phyloP scores from a whole-genome alignment of 805 yeast genomes.

The Metschnikowia vanudenii region DNA sequence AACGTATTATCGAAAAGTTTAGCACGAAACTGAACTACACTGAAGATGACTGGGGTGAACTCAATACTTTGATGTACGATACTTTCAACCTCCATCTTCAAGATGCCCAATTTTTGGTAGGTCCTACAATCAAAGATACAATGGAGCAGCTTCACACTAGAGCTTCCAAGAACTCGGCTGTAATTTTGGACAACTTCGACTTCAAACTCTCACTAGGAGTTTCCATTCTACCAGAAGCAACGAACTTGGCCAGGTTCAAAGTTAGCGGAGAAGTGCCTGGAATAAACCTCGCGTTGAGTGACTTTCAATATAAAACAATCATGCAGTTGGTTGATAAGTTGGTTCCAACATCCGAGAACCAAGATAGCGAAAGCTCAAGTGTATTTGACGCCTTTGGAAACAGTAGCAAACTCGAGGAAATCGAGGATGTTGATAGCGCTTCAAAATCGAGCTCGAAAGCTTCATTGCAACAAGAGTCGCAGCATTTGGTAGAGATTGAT shows the following conservation, averaged over 20 bases:
- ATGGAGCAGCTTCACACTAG: conserved; percentile 63
- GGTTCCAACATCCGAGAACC: conserved; percentile 50
- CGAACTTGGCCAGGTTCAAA: conserved; percentile 66
- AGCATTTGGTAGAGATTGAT: conserved; percentile 68
- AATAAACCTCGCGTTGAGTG: conserved; percentile 71
- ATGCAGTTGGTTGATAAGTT: conserved; percentile 73
- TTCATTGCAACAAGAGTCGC: conserved; percentile 31
- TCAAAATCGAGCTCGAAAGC: neutral
- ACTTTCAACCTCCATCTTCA: conserved; percentile 71
- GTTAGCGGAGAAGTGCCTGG: conserved; percentile 76
- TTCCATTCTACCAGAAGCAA: conserved; percentile 81
- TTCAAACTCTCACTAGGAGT: conserved; percentile 73
- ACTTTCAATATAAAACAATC: conserved; percentile 84
- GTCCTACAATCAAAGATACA: conserved; percentile 75
- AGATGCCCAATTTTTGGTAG: conserved; percentile 87
- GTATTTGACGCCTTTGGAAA: conserved; percentile 35
- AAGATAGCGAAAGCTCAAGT: conserved; percentile 34
- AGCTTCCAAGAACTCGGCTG: conserved; percentile 45
- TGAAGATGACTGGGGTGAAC: conserved; percentile 68
- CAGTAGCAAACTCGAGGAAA: conserved; percentile 11
- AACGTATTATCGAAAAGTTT: conserved; percentile 62
- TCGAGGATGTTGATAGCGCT: conserved; percentile 23
- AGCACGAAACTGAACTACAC: conserved; percentile 60
- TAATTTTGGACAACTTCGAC: conserved; percentile 73
- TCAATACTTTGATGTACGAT: conserved; percentile 86